Conservation (phyloP, 2,329 filamentous ascomycete species). For the Ascochyta pisi region DNA sequence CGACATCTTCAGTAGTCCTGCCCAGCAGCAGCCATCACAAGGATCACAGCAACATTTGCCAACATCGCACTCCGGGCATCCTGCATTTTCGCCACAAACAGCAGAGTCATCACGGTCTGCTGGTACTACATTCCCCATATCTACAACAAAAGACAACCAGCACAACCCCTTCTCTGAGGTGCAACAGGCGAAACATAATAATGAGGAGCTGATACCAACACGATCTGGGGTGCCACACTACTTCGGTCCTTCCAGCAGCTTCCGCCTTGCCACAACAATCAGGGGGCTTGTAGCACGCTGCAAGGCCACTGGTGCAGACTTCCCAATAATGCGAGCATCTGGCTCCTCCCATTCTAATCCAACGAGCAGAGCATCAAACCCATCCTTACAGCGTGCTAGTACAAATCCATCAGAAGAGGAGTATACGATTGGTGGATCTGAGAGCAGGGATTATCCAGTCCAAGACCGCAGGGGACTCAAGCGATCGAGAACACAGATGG, state of each 20-base stretch:
- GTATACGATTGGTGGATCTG: slow-evolving; percentile 14
- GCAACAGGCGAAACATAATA: slow-evolving; percentile 17
- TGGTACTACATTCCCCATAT: slow-evolving; percentile 13
- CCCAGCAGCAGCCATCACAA: slow-evolving; percentile 9
- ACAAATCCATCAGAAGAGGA: slow-evolving; percentile 31
- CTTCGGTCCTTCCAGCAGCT: slow-evolving; percentile 39
- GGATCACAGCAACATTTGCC: slow-evolving; percentile 13
- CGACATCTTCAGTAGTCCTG: slow-evolving; percentile 30
- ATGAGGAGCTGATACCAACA: slow-evolving; percentile 28
- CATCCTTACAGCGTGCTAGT: slow-evolving; percentile 19
- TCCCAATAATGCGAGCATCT: slow-evolving; percentile 11
- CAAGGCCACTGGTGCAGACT: slow-evolving; percentile 23
- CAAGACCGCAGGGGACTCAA: slow-evolving; percentile 23
- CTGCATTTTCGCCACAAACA: slow-evolving; percentile 12
- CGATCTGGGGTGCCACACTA: slow-evolving; percentile 33
- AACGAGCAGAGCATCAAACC: slow-evolving; percentile 5
- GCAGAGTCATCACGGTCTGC: slow-evolving; percentile 15
- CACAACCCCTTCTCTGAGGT: slow-evolving; percentile 25
- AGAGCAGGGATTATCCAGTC: slow-evolving; percentile 1
- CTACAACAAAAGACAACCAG: slow-evolving; percentile 18
- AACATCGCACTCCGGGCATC: slow-evolving; percentile 3
- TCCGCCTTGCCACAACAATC: slow-evolving; percentile 33
- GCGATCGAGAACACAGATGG: slow-evolving; percentile 26
- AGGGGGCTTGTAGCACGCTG: slow-evolving; percentile 29
- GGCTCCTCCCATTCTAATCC: slow-evolving; percentile 14